A percentile compares a stretch with the other conserved stretches of the same genome.
phyloP scores from a whole-genome alignment of 306 rosid genomes.

The peach (Prunus persica) region Prunus_persica_NCBIv2 NC_034012.1:2085001-2085500 shows the following conservation, averaged over 20 bases:
- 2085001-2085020: not conserved
- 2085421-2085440: slow-evolving; percentile 7
- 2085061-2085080: not conserved
- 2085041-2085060: not conserved
- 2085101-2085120: not conserved
- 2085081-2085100: not conserved
- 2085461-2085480: slow-evolving; percentile 67
- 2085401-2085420: not conserved
- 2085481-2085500: slow-evolving; percentile 62
- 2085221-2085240: slow-evolving; percentile 61
- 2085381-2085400: slow-evolving; percentile 16
- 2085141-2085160: not conserved
- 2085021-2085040: not conserved
- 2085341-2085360: slow-evolving; percentile 66
- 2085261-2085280: slow-evolving; percentile 65
- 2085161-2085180: slow-evolving; percentile 21
- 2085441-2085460: slow-evolving; percentile 16
- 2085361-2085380: slow-evolving; percentile 10
- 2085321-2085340: slow-evolving; percentile 89
- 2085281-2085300: slow-evolving; percentile 50
- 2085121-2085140: not conserved
- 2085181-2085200: slow-evolving; percentile 1
- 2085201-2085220: slow-evolving; percentile 52
- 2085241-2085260: slow-evolving; percentile 72
- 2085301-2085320: slow-evolving; percentile 62